Evolutionary conservation across 352 stramenopile genomes (phyloP), one percentile per base, ranked within the genome.

Genomic region (Aphanomyces invadans): DNA sequence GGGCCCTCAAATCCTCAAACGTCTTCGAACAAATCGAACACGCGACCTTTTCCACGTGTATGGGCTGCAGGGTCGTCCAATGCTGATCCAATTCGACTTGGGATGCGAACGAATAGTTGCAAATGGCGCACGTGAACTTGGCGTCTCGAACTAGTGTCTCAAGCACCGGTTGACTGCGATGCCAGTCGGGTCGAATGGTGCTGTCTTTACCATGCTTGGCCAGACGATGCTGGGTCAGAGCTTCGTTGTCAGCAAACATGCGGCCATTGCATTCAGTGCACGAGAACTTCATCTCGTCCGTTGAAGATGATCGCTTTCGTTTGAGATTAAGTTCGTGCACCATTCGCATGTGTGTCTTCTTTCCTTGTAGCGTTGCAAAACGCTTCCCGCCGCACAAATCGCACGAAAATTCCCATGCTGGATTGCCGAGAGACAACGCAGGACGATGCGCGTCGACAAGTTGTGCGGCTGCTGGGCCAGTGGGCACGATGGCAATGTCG

Each of bases 131-230:
- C 19, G 69, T 71, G 44, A 72, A 69, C 38, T 76, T 73, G 0
- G 48, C 54, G 0, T 48, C 48, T n/a, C 62, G 31, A 9, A 70
- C 67, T 1, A 71, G 73, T 44, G 74, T 67, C n/a, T 59, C 49
- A 32, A 25, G 28, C 36, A 12, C 2, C n/a, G 59, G 4, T n/a
- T 46, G 45, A 17, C 71, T 74, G 38, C 74, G 68, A 61, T 78
- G 90, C 87, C 87, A 95, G 65, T 95, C 87, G 1, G 87, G 87
- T 28, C 80, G 78, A 39, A 95, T 92, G 17, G 86, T 71, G 32
- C 71, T 73, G 67, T 92, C 82, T 28, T 81, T 78, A 32, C 85
- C 87, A 69, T 95, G 87, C 67, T 95, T 95, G 38, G 87, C 83
- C 42, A 87, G 71, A 17, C 79, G 64, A 46, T 95, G 87, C 61